Percentiles rank a stretch among this genome's conserved stretches.
These are phyloP conservation scores for Kluyveromyces starmeri DNA, from an alignment of 805 yeast species.

Conservation along the genomic window DNA sequence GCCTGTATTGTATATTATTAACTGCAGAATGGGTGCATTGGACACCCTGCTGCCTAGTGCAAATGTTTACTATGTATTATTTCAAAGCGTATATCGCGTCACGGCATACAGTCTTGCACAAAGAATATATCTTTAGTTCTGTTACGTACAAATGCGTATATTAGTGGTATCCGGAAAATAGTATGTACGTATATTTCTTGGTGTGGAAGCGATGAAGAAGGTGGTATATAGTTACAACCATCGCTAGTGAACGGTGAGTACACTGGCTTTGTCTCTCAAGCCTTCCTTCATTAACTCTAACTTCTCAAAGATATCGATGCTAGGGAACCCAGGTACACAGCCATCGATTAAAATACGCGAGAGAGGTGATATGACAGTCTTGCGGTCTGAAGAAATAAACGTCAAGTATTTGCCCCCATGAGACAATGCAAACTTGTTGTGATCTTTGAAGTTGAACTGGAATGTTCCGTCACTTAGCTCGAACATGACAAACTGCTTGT, in stretches of 20 bases:
- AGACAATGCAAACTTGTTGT: conserved; percentile 76
- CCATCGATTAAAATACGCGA: conserved; percentile 40
- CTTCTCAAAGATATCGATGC: conserved; percentile 38
- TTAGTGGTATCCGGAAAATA: no score
- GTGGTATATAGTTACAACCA: neutral
- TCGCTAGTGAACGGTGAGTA: conserved; percentile 19
- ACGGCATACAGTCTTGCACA: no score
- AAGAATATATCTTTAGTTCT: no score
- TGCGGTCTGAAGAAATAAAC: conserved; percentile 70
- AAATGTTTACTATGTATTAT: no score
- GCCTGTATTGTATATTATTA: no score
- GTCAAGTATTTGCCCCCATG: conserved; percentile 69
- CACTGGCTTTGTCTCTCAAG: conserved; percentile 33
- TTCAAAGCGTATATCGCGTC: no score
- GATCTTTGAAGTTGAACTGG: conserved; percentile 94
- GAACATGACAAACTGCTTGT: conserved; percentile 77
- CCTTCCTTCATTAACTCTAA: conserved; percentile 58
- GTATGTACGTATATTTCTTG: no score
- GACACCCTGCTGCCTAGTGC: no score
- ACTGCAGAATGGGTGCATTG: no score
- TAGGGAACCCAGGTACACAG: conserved; percentile 38
- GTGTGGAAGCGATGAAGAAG: no score
- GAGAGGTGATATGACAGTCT: conserved; percentile 57
- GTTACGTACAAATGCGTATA: no score
- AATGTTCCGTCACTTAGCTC: conserved; percentile 85